These are phyloP conservation scores for Xylaria palmicola DNA, from an alignment of 495 filamentous ascomycete genomes.

Conservation along the genomic window DNA sequence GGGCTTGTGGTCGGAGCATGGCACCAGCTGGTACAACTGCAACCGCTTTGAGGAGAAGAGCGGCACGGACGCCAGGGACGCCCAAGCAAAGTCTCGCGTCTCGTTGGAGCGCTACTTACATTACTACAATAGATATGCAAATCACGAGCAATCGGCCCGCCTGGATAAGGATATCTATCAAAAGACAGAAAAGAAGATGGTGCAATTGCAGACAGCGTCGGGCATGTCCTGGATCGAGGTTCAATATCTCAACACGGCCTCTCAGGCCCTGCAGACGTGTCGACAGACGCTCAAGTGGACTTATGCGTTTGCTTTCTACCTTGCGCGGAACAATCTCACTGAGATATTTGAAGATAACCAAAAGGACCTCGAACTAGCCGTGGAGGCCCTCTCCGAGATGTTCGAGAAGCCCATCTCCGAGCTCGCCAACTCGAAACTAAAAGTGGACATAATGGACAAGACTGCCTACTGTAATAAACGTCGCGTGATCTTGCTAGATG, in stretches of 20 bases:
- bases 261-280: constrained; percentile 91
- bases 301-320: constrained; percentile 96
- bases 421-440: constrained; percentile 67
- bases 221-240: constrained; percentile 99
- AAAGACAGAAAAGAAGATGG: constrained; percentile 99
- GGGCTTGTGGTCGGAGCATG: constrained; percentile 97
- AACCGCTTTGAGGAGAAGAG: constrained; percentile 96
- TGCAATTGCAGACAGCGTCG: constrained; percentile 83
- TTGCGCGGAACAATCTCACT: constrained; percentile 90
- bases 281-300: constrained; percentile 98
- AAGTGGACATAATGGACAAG: constrained; percentile 98
- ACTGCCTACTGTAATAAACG: constrained; percentile 94
- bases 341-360: constrained; percentile 99
- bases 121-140: constrained; percentile 98
- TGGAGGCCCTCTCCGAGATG: constrained; percentile 93
- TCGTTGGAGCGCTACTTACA: constrained; percentile 92
- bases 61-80: constrained; percentile 82
- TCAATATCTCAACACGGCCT: constrained; percentile 90
- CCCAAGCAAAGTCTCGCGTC: constrained; percentile 84
- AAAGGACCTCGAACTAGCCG: constrained; percentile 94
- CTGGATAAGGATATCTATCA: constrained; percentile 93
- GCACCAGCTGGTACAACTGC: constrained; percentile 99
- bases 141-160: constrained; percentile 96
- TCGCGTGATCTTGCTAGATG: constrained; percentile 80
- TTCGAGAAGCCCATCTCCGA: constrained; percentile 92